Base-by-base conservation (phyloP, 208 protist species). In the Crithidia sp. region DNA sequence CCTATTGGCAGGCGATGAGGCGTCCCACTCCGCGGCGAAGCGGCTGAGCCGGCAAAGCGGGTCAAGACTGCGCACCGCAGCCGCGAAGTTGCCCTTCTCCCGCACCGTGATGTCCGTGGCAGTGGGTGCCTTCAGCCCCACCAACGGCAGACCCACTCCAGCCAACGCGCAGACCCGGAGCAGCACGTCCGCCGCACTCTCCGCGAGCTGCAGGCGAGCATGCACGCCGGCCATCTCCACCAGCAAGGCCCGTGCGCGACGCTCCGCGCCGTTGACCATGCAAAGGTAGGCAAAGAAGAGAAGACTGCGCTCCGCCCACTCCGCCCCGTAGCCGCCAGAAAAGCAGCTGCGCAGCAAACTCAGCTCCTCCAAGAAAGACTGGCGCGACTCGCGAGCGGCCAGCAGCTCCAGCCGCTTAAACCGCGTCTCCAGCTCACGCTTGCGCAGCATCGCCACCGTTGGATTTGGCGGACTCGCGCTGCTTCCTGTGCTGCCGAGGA, bases 261-360 rank as follows among this genome's bases (percentile, higher is more conserved):
- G 83, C 16, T 79, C 72, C 64, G 87, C 88, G 0, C 84, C 87
- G 61, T 76, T 84, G n/a, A 79, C 68, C 53, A 86, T 63, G 69
- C 79, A 86, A 2, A 94, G 64, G 52, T 76, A 83, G 7, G 83
- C 74, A 49, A 88, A 75, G 68, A 81, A 89, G n/a, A 63, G 80
- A 14, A 85, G 72, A n/a, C 77, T 62, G 7, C 62, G 69, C 72
- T 75, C 81, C 39, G 74, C 71, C 61, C 74, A 65, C 44, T 79
- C 81, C 4, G 77, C 70, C 5, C 68, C 71, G 61, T 77, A 83
- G 53, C 44, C 45, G 17, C 58, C 73, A 37, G 60, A 4, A 50
- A 89, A 79, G 6, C 66, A 53, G 44, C 28, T 74, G 7, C 76
- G 77, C 44, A 86, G 64, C 4, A 17, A 41, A 66, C 73, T 75